Base-by-base conservation (phyloP, 768 basidiomycete genomes). In the Hericium coralloides region DNA sequence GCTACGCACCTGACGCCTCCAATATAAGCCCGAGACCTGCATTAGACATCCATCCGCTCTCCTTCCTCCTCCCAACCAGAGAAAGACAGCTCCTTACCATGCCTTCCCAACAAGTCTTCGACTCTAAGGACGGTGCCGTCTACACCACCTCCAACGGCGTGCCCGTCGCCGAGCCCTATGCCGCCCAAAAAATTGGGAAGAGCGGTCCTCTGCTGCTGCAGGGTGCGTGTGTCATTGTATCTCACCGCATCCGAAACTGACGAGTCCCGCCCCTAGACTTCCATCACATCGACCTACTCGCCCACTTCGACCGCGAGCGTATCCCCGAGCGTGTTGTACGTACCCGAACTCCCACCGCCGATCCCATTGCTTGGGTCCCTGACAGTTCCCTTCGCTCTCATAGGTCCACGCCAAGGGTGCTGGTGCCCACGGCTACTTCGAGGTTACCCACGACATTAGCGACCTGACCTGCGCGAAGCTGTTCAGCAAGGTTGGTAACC, bases 281-380 rank as follows among this genome's bases (percentile, higher is more conserved):
- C 76, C 86, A 91, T 71, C 84, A 89, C 72, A 86, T 95, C 67
- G 92, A 93, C 73, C 76, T 88, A 51, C 83, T 98, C 60, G 85
- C 91, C 15, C 94, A 95, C 76, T 94, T 95, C 65, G 90, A 92
- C 70, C 85, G 91, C 58, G 94, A 97, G 72, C 88, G 95, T 69
- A 95, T 98, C 66, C 95, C 95, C 15, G 92, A 95, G 78, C 91
- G 92, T 71, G 87, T 91, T 62, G 92, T 86, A 70, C 62, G 82
- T 76, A 43, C 14, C 17, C 37, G 22, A 25, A 39, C 6, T 38
- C 41, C 17, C 10, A 26, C 22, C 18, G 12, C 14, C 17, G 7
- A 9, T 26, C 53, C 5, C 10, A 10, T 43, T 9, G 31, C 31
- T 31, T 9, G 31, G 31, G 2, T 15, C 2, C 14, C n/a, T 9